phyloP scores from a whole-genome alignment of 306 rosid species.

The Rosa chinensis region DNA sequence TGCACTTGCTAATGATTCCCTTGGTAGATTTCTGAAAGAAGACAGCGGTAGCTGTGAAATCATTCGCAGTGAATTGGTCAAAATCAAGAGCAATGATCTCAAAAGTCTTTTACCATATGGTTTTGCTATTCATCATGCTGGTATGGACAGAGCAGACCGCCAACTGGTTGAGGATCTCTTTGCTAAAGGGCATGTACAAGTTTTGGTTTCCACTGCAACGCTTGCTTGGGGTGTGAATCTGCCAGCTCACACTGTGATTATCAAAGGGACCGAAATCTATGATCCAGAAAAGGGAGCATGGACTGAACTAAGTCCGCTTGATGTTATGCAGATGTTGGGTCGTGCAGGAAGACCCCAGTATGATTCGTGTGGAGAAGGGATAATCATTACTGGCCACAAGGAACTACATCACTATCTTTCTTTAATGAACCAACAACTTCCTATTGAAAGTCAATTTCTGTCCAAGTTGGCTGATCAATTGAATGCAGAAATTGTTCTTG shows the following conservation, averaged over 20 bases:
- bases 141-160: constrained; percentile 81
- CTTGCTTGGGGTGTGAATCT: constrained; percentile 98
- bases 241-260: constrained; percentile 87
- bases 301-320: constrained; percentile 92
- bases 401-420: constrained; percentile 94
- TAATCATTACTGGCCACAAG: constrained; percentile 81
- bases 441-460: constrained; percentile 89
- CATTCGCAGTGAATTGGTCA: constrained; percentile 73
- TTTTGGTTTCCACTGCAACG: constrained; percentile 91
- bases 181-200: constrained; percentile 93
- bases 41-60: constrained; percentile 93
- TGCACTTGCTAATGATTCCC: constrained; percentile 90
- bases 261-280: constrained; percentile 89
- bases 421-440: constrained; percentile 93
- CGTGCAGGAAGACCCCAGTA: constrained; percentile 97
- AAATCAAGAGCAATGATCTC: constrained; percentile 81
- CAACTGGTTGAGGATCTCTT: constrained; percentile 95
- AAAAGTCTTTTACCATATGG: constrained; percentile 93
- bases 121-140: constrained; percentile 96
- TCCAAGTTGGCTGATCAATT: constrained; percentile 90
- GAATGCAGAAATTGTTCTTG: constrained; percentile 91
- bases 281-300: constrained; percentile 91
- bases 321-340: constrained; percentile 95
- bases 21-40: constrained; percentile 81
- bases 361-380: constrained; percentile 85